Evolutionary conservation across 805 yeast species (phyloP).

Genomic region (Ogataea angusta): DNA sequence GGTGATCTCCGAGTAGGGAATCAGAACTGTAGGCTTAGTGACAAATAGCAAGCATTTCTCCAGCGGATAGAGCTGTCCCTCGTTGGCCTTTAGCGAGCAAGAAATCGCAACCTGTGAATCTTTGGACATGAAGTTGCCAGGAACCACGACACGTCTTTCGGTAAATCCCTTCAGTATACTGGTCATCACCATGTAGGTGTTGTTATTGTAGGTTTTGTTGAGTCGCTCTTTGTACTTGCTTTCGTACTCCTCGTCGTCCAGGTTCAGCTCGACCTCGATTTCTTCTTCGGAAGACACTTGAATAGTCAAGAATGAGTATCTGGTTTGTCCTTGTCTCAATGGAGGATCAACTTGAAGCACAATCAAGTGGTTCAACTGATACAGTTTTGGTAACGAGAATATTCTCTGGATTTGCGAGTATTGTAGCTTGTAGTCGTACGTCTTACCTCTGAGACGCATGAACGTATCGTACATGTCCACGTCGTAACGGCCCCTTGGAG

Average conservation of each 20-base stretch:
- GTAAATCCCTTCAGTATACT: conserved; percentile 89
- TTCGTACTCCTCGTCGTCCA: conserved; percentile 79
- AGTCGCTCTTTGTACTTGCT: conserved; percentile 70
- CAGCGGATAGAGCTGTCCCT: conserved; percentile 89
- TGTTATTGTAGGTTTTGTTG: conserved; percentile 67
- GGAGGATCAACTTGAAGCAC: conserved; percentile 96
- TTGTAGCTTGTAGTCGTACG: conserved; percentile 94
- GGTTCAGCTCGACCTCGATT: conserved; percentile 81
- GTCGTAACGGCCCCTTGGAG: conserved; percentile 98
- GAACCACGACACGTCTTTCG: conserved; percentile 78
- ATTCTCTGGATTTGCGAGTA: conserved; percentile 86
- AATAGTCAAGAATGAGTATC: conserved; percentile 86
- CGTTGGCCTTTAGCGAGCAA: conserved; percentile 92
- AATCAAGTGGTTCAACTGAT: conserved; percentile 84
- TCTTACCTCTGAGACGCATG: conserved; percentile 91
- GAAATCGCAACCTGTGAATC: conserved; percentile 82
- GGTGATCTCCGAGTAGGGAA: conserved; percentile 80
- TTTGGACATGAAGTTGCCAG: conserved; percentile 76
- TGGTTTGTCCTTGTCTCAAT: conserved; percentile 94
- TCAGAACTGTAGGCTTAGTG: conserved; percentile 90
- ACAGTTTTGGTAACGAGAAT: conserved; percentile 90
- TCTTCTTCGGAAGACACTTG: conserved; percentile 91
- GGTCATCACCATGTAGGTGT: conserved; percentile 81
- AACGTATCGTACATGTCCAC: conserved; percentile 88
- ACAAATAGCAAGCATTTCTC: conserved; percentile 89